These are phyloP conservation scores for Ceratocystis huliohia DNA, from an alignment of 2,329 filamentous ascomycete genomes.

Conservation along the genomic window DNA sequence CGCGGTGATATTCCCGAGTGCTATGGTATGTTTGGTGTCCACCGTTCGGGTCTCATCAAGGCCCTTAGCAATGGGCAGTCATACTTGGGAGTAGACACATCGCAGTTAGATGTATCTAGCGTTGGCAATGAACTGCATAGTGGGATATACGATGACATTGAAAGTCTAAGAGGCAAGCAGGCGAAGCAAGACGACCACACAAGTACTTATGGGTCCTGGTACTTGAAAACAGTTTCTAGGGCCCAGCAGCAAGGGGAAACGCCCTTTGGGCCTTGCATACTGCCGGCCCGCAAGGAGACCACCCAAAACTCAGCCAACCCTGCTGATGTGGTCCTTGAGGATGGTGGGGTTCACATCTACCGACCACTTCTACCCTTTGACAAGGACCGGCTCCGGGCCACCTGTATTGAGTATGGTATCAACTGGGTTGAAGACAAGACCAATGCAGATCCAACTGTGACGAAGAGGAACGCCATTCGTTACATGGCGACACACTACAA, in stretches of 20 bases:
- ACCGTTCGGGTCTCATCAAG: conserved; percentile 49
- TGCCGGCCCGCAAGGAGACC: not conserved
- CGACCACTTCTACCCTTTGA: conserved; percentile 58
- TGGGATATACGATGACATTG: not conserved
- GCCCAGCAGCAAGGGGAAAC: not conserved
- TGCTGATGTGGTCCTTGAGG: conserved; percentile 36
- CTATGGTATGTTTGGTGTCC: conserved; percentile 56
- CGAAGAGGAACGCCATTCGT: conserved; percentile 68
- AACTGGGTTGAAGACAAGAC: conserved; percentile 77
- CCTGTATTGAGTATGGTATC: conserved; percentile 55
- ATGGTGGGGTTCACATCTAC: conserved; percentile 52
- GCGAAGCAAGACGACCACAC: not conserved
- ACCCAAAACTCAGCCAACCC: not conserved
- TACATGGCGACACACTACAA: conserved; percentile 39
- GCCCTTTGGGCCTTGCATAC: conserved; percentile 1
- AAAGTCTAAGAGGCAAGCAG: not conserved
- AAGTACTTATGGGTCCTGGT: not conserved
- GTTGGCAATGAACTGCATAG: conserved; percentile 23
- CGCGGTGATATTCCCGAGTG: conserved; percentile 71
- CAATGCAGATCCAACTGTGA: conserved; percentile 65
- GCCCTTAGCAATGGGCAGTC: conserved; percentile 32
- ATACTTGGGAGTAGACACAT: conserved; percentile 30
- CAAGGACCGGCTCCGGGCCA: conserved; percentile 61
- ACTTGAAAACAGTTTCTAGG: not conserved
- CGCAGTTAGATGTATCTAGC: conserved; percentile 25